Evolutionary conservation across 106 monocot species (phyloP), one percentile per base, ranked within the genome.

Genomic region (Narthecium ossifragum): DNA sequence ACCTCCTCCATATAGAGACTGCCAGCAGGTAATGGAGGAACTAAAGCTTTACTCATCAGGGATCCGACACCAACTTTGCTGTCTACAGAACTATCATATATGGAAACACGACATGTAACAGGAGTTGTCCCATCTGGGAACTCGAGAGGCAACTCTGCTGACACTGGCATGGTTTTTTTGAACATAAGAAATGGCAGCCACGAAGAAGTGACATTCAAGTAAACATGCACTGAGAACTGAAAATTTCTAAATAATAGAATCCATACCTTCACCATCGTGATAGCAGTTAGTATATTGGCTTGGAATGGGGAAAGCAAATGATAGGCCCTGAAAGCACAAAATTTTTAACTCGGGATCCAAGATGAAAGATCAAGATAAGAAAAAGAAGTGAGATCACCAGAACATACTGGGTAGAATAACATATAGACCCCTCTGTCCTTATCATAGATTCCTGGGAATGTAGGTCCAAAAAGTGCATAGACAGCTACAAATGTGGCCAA

Each of bases 61-160:
- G 82, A 75, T 50, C 94, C 94, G 31, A 94, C 83, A 25, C 94
- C 94, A 69, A 94, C 94, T 51, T 90, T 90, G 56, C 72, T 70
- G 45, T 84, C 90, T 29, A 78, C 51, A 10, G 94, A 80, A 30
- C 80, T 75, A 70, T 90, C 94, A 69, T 90, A 94, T 31, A 94
- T 34, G 67, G 70, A 94, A 0, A 94, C 80, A 36, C 86, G 90
- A 34, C 90, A 90, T 46, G 94, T 80, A 27, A 94, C 94, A 18
- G 94, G 90, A 9, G 90, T 94, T 55, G 90, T 94, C 62, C 94
- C 90, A 75, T 94, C 90, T 70, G 94, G 94, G 73, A 94, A 94
- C 55, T 94, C 94, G 23, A 94, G 80, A 39, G 94, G 94, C 57
- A 94, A 62, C 57, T 86, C 94, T 60, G 86, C 67, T 64, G 73